Percentiles rank a stretch among this genome's conserved stretches.
Evolutionary conservation across 768 basidiomycete species (phyloP).

Genomic region (Leccinum olivaceopallidum): DNA sequence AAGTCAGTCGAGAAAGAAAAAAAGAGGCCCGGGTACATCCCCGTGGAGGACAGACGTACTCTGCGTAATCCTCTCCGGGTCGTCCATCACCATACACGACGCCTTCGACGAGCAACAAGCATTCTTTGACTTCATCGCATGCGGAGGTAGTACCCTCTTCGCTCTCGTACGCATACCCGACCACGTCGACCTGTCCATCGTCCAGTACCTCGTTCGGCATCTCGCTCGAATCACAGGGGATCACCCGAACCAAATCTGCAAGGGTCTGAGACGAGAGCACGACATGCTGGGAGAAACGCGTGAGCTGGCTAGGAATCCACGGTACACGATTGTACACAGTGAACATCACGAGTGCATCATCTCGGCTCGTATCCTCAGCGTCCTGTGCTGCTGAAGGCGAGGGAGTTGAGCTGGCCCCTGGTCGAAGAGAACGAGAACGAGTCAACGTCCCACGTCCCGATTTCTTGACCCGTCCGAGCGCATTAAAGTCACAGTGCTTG

Average conservation of each 20-base stretch:
- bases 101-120: slow-evolving; percentile 63
- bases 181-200: slow-evolving; percentile 28
- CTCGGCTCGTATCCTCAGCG: background rate
- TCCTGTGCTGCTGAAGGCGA: background rate
- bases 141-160: background rate
- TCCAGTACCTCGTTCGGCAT: slow-evolving; percentile 43
- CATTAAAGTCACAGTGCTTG: slow-evolving; percentile 68
- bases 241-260: slow-evolving; percentile 53
- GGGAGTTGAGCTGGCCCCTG: background rate
- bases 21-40: background rate
- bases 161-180: slow-evolving; percentile 33
- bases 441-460: slow-evolving; percentile 36
- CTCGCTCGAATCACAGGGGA: slow-evolving; percentile 65
- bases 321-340: slow-evolving; percentile 60
- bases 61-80: slow-evolving; percentile 54
- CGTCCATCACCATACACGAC: slow-evolving; percentile 56
- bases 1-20: background rate
- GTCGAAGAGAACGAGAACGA: background rate
- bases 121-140: slow-evolving; percentile 32
- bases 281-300: slow-evolving; percentile 67
- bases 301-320: slow-evolving; percentile 61
- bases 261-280: slow-evolving; percentile 74
- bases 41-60: slow-evolving; percentile 41
- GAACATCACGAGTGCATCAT: slow-evolving; percentile 56
- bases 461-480: slow-evolving; percentile 36